A percentile compares a stretch with the other conserved stretches of the same genome.
Evolutionary conservation across 2,329 filamentous ascomycete genomes (phyloP).

Genomic region (Pezicula rhizophila): DNA sequence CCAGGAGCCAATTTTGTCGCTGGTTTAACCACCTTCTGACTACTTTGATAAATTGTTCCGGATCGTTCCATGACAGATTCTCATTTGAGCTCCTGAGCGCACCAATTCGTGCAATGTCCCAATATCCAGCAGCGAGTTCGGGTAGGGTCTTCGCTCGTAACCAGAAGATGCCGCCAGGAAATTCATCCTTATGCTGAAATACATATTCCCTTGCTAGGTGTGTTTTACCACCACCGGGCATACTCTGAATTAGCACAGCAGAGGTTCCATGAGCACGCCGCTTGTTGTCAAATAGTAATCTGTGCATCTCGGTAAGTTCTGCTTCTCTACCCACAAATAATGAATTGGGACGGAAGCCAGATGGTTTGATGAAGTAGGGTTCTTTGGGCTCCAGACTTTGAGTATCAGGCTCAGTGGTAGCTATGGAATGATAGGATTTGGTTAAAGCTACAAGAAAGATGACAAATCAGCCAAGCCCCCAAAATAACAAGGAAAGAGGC

Average conservation of each 20-base stretch:
- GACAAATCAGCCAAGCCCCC: background rate
- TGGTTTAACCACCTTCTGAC: constrained; percentile 58
- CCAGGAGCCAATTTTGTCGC: constrained; percentile 58
- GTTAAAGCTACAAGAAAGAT: constrained; percentile 12
- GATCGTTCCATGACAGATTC: constrained; percentile 24
- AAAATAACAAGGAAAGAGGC: background rate
- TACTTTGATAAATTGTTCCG: constrained; percentile 44
- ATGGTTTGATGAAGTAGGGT: constrained; percentile 39
- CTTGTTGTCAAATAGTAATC: constrained; percentile 50
- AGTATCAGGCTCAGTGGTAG: constrained; percentile 8
- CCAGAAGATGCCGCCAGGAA: constrained; percentile 65
- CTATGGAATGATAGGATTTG: constrained; percentile 6
- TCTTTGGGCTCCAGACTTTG: constrained; percentile 7
- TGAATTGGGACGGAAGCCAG: constrained; percentile 56
- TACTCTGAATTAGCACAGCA: constrained; percentile 57
- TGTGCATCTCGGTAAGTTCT: constrained; percentile 52
- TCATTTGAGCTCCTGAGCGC: constrained; percentile 35
- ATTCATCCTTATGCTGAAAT: constrained; percentile 51
- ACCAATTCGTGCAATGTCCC: constrained; percentile 57
- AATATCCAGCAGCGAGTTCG: constrained; percentile 56
- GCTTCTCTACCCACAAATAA: constrained; percentile 55
- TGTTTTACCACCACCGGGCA: constrained; percentile 63
- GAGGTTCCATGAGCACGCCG: constrained; percentile 51
- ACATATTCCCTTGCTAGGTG: constrained; percentile 64
- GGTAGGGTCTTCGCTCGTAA: constrained; percentile 54